phyloP scores from a whole-genome alignment of 2,329 filamentous ascomycete genomes.

The Venturia asperata region DNA sequence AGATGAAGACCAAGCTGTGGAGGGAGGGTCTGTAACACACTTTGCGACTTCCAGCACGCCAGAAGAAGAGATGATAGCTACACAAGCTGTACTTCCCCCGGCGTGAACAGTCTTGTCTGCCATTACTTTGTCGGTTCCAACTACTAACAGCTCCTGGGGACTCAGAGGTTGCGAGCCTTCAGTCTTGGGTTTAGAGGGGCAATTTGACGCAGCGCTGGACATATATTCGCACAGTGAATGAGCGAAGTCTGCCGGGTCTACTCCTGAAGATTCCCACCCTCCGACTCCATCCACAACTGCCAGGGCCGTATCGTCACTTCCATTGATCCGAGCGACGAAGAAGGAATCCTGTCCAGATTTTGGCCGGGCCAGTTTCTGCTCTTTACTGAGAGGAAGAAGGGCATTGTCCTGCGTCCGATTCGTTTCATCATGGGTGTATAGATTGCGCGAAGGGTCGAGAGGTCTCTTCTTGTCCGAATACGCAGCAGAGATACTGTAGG shows the following conservation, averaged over 20 bases:
- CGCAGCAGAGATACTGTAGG: slow-evolving; percentile 36
- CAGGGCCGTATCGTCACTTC: slow-evolving; percentile 62
- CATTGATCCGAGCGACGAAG: slow-evolving; percentile 70
- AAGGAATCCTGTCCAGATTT: slow-evolving; percentile 93
- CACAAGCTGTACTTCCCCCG: slow-evolving; percentile 85
- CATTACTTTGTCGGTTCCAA: slow-evolving; percentile 75
- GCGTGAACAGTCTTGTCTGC: slow-evolving; percentile 65
- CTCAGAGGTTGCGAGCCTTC: slow-evolving; percentile 39
- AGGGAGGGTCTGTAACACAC: slow-evolving; percentile 29
- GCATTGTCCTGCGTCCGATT: background rate
- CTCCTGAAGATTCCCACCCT: slow-evolving; percentile 85
- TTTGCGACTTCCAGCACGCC: slow-evolving; percentile 84
- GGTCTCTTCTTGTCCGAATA: slow-evolving; percentile 35
- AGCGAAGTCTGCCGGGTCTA: slow-evolving; percentile 92
- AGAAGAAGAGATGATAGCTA: slow-evolving; percentile 67
- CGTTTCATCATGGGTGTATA: slow-evolving; percentile 29
- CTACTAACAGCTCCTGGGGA: slow-evolving; percentile 67
- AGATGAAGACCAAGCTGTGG: background rate
- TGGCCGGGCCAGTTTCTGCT: slow-evolving; percentile 56
- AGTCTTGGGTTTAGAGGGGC: slow-evolving; percentile 35
- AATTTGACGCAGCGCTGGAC: slow-evolving; percentile 64
- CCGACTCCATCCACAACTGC: slow-evolving; percentile 93
- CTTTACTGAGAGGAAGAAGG: slow-evolving; percentile 22
- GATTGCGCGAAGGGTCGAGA: slow-evolving; percentile 32
- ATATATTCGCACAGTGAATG: slow-evolving; percentile 92